Base-by-base conservation (phyloP, 345 rosid species). In the Melastoma malabathricum region DNA sequence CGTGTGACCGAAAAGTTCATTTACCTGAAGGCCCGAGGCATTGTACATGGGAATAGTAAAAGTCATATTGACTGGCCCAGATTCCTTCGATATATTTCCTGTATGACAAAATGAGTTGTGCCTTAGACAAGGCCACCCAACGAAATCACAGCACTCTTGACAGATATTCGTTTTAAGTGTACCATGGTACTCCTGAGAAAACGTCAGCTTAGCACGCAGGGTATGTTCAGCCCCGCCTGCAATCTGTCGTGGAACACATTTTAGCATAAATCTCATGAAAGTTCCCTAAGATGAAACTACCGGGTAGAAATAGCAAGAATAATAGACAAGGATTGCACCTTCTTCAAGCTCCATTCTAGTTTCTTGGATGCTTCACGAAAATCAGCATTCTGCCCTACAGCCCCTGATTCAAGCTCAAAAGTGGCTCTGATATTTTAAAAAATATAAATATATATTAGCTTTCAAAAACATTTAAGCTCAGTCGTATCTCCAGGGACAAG, bases 21-120 rank as follows among this genome's bases (percentile, higher is more conserved):
- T 63, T 75, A 84, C 98, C 95, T 92, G 98, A 58, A 87, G 90
- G 59, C 72, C 75, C 19, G 98, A 92, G 59, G 67, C 84, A 72
- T 87, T 92, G 73, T 84, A 81, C 98, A 87, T 92, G 0, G 98
- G 98, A 67, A 92, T 88, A 5, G 87, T 83, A 75, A 92, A 92
- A 17, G 83, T 92, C 97, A 87, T 82, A 80, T 89, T 87, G 43
- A 92, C 94, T 2, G 98, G 97, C 62, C 98, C 98, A 66, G 83
- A 79, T 77, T 92, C 98, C 70, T 87, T 87, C 3, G 90, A 77
- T 56, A 92, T 76, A 74, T 92, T 92, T 55, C 94, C 98, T 92
- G 79, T 13, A 51, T 18, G 58, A 19, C 14, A 7, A 18, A 34
- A 46, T 48, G 17, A 29, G 9, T 29, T n/a, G n/a, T 29, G 5